A percentile compares a stretch with the other conserved stretches of the same genome.
These are phyloP conservation scores for Claviceps sp. DNA, from an alignment of 2,329 filamentous ascomycete genomes.

Conservation along the genomic window DNA sequence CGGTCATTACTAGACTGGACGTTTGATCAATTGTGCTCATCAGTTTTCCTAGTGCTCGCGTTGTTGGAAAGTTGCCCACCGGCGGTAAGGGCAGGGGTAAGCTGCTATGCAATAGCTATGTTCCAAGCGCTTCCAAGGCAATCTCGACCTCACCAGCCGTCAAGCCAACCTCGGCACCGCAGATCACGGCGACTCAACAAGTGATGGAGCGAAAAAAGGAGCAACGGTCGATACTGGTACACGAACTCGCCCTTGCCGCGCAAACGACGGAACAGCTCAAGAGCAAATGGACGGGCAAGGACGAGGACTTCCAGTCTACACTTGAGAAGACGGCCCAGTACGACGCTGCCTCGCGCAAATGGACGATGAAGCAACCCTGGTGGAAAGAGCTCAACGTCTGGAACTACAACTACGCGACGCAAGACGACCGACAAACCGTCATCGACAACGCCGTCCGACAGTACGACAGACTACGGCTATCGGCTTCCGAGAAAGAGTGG, in stretches of 20 bases:
- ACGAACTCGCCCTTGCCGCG: slow-evolving; percentile 45
- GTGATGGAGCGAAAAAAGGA: slow-evolving; percentile 40
- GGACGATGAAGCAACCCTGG: slow-evolving; percentile 40
- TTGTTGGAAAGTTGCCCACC: slow-evolving; percentile 21
- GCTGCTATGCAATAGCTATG: slow-evolving; percentile 23
- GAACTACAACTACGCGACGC: slow-evolving; percentile 42
- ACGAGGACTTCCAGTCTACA: slow-evolving; percentile 39
- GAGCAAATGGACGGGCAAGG: slow-evolving; percentile 35
- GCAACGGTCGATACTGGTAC: slow-evolving; percentile 40
- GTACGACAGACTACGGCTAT: slow-evolving; percentile 46
- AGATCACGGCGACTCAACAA: slow-evolving; percentile 36
- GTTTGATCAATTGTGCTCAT: slow-evolving; percentile 14
- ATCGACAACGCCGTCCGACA: slow-evolving; percentile 47
- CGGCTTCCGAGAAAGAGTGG: slow-evolving; percentile 44
- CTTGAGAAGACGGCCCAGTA: slow-evolving; percentile 47
- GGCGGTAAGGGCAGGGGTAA: slow-evolving; percentile 28
- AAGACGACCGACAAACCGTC: slow-evolving; percentile 43
- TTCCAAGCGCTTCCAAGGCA: slow-evolving; percentile 21
- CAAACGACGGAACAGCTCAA: slow-evolving; percentile 35
- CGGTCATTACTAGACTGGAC: not conserved
- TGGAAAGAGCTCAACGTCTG: slow-evolving; percentile 55
- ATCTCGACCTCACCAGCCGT: slow-evolving; percentile 43
- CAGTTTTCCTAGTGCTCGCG: slow-evolving; percentile 16
- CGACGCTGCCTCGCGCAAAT: slow-evolving; percentile 34
- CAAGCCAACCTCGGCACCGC: slow-evolving; percentile 37